phyloP scores from a whole-genome alignment of 257 asterid genomes.

The Solanum etuberosum region DNA sequence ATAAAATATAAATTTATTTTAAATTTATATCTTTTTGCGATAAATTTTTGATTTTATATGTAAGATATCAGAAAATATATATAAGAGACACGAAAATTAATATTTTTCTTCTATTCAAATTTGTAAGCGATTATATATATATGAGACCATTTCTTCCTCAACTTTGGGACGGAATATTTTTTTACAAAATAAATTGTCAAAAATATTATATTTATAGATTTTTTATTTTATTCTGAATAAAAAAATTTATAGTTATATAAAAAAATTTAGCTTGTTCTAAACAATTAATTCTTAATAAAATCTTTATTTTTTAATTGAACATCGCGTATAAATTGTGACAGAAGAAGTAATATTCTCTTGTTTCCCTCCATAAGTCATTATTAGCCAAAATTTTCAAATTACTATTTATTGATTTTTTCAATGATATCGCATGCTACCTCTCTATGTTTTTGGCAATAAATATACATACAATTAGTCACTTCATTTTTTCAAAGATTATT shows the following conservation, averaged over 20 bases:
- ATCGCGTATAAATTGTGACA: neutral
- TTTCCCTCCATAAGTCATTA: neutral
- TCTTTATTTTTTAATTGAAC: neutral
- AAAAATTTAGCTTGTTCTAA: neutral
- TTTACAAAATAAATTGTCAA: too few relatives aligned
- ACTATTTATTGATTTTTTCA: neutral
- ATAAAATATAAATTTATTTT: too few relatives aligned
- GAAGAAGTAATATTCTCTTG: neutral
- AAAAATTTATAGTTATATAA: neutral
- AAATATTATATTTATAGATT: too few relatives aligned
- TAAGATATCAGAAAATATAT: neutral
- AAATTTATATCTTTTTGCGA: too few relatives aligned
- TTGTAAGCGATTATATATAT: neutral
- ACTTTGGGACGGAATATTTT: neutral
- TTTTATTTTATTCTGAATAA: too few relatives aligned
- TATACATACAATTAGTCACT: neutral
- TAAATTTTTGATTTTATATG: too few relatives aligned
- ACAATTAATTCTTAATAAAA: too few relatives aligned
- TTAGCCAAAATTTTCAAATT: neutral
- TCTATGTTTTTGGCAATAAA: neutral
- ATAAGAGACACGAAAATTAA: neutral
- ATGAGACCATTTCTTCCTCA: neutral
- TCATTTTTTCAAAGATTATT: neutral
- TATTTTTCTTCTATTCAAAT: neutral
- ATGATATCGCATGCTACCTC: neutral